These are phyloP conservation scores for Phialocephala sp. DNA, from an alignment of 2,329 filamentous ascomycete species.

Conservation along the genomic window DNA sequence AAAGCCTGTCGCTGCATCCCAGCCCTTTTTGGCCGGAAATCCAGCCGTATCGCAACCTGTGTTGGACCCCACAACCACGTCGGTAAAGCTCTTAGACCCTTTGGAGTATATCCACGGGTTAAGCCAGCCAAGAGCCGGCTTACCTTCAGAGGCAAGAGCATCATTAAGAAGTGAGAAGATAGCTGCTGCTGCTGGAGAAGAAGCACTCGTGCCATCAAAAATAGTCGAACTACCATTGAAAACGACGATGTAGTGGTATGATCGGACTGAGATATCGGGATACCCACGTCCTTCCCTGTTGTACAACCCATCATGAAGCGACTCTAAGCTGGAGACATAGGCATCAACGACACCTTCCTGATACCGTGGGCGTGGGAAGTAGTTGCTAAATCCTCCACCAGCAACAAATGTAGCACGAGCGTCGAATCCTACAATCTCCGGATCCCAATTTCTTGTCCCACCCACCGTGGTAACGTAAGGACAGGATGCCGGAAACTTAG, in stretches of 20 bases:
- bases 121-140: conserved; percentile 57
- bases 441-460: conserved; percentile 45
- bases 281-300: conserved; percentile 55
- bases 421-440: conserved; percentile 18
- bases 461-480: conserved; percentile 72
- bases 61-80: conserved; percentile 37
- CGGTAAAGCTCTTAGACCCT: conserved; percentile 53
- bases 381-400: conserved; percentile 57
- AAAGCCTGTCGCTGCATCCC: conserved; percentile 53
- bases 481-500: conserved; percentile 69
- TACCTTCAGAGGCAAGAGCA: conserved; percentile 38
- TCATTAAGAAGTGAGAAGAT: conserved; percentile 68
- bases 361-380: conserved; percentile 52
- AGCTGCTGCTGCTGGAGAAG: conserved; percentile 62
- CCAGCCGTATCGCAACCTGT: conserved; percentile 20
- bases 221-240: conserved; percentile 22
- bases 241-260: conserved; percentile 55
- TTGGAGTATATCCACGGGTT: conserved; percentile 64
- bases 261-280: conserved; percentile 55
- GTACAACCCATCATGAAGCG: conserved; percentile 47
- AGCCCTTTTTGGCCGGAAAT: conserved; percentile 38
- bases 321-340: conserved; percentile 51
- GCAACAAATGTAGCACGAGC: conserved; percentile 40
- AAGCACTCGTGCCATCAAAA: conserved; percentile 48
- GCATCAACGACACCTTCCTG: conserved; percentile 48